Evolutionary conservation across 345 rosid species (phyloP).

Genomic region (Aegle marmelos): DNA sequence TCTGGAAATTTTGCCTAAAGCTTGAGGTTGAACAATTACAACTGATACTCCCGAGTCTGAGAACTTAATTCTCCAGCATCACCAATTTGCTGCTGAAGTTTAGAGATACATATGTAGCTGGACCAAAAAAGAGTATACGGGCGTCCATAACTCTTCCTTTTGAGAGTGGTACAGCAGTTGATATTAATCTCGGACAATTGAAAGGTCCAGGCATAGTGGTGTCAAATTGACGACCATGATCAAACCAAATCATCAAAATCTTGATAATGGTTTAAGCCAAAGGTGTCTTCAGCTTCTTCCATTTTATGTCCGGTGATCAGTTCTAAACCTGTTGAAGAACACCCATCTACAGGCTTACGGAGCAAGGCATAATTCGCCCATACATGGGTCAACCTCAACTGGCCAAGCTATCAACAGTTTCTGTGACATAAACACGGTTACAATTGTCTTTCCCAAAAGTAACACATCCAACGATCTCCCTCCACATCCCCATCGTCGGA

Average conservation of each 20-base stretch:
- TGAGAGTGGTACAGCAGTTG: too few species aligned
- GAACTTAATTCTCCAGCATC: too few species aligned
- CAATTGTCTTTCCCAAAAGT: constrained; percentile 17
- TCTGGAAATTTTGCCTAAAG: neutral
- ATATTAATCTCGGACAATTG: neutral
- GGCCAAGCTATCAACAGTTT: constrained; percentile 11
- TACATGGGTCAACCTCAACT: neutral
- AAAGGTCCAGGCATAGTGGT: neutral
- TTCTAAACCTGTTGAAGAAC: neutral
- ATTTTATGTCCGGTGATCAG: neutral
- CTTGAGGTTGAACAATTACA: neutral
- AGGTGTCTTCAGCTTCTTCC: neutral
- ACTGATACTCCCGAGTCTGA: too few species aligned
- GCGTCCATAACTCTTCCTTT: too few species aligned
- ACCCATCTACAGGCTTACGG: neutral
- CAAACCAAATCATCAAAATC: neutral
- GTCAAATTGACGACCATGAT: neutral
- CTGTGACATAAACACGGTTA: constrained; percentile 12
- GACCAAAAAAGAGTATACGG: too few species aligned
- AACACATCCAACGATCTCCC: constrained; percentile 35
- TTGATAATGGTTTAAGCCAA: neutral
- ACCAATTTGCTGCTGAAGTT: too few species aligned
- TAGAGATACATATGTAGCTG: too few species aligned
- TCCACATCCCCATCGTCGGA: constrained; percentile 81
- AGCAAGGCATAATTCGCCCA: neutral